Evolutionary conservation across 768 basidiomycete genomes (phyloP), one percentile per base, ranked within the genome.

Genomic region (Phaeotremella fagi): DNA sequence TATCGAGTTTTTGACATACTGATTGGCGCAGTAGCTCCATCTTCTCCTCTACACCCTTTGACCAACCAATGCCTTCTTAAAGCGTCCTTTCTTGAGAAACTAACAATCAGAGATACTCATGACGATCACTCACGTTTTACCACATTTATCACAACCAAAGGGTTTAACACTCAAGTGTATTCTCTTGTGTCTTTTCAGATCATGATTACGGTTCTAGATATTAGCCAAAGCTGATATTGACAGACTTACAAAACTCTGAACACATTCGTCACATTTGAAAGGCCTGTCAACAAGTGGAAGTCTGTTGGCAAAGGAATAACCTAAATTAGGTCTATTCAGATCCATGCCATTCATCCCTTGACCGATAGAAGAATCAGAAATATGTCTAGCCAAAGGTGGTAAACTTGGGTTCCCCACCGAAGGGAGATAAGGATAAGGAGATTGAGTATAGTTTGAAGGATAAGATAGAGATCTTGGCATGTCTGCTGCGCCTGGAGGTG

Each of bases 241-340:
- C 45, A 29, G 6, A 68, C 66, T 61, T 50, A 71, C 69, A 53
- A 76, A 76, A 57, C 71, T 70, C 48, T 73, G 72, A 1, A 66
- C 64, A 55, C 75, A 76, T 47, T 73, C 66, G 45, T 76, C 73
- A 48, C 75, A 76, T 57, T 72, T 73, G 68, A 69, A 73, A 9
- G 72, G 72, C 14, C 70, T 50, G 26, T 76, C 74, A n/a, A 64
- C 57, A 25, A 72, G 35, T 1, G 67, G 65, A n/a, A 64, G 42
- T 35, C 68, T 49, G 48, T 51, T 64, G 18, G 61, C 54, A 35
- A 66, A 66, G 2, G 62, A 61, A 37, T 70, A 66, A 26, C 64
- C 60, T 15, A 63, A 28, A 29, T 47, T 55, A 1, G 55, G 59
- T 29, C 58, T 48, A 7, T 48, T 33, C 27, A 56, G 51, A 46